Base-by-base conservation (phyloP, 2,329 filamentous ascomycete genomes). In the Chrysoporthe puriensis region DNA sequence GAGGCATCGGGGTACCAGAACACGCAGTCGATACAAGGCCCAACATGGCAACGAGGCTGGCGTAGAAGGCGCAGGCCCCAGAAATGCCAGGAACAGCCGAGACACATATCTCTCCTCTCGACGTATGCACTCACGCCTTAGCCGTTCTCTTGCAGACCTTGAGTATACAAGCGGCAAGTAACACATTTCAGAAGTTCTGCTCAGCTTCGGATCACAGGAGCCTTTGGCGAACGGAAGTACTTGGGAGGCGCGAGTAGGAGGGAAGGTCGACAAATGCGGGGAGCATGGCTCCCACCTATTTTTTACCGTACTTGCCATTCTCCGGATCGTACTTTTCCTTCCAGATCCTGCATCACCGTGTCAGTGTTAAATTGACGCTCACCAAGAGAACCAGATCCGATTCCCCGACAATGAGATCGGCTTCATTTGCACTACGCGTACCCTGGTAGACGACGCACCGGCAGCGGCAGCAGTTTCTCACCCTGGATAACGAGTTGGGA, bases 301-400 rank as follows among this genome's bases (percentile, higher is more conserved):
- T 81, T 76, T 84, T 81, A 71, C 77, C 76, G 69, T 83, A 80
- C 76, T 84, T 80, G 71, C 76, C 76, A 69, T 77, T 80, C 63
- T 74, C 80, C 44, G 85, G 83, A 74, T 86, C 86, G 81, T 98
- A 97, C 81, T 98, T 98, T 71, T 97, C 94, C 79, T 98, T 98
- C 93, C 95, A 97, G 76, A 98, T 97, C 94, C 93, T 97, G 76
- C n/a, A 42, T 7, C 32, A 36, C 14, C 8, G 8, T 3, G 21
- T 70, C 42, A 70, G 68, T 21, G 61, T 43, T 18, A 21, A 14
- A 14, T 6, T 54, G 21, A 54, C 14, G 26, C 59, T 44, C n/a
- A 16, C 21, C 26, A n/a, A 11, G 11, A 6, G 21, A 61, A n/a
- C 21, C 4, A 7, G 4, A 4, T 54, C 21, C 13, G 32, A n/a